Conservation (phyloP, 2,329 filamentous ascomycete species). For the Aspergillus fumigatus region DNA sequence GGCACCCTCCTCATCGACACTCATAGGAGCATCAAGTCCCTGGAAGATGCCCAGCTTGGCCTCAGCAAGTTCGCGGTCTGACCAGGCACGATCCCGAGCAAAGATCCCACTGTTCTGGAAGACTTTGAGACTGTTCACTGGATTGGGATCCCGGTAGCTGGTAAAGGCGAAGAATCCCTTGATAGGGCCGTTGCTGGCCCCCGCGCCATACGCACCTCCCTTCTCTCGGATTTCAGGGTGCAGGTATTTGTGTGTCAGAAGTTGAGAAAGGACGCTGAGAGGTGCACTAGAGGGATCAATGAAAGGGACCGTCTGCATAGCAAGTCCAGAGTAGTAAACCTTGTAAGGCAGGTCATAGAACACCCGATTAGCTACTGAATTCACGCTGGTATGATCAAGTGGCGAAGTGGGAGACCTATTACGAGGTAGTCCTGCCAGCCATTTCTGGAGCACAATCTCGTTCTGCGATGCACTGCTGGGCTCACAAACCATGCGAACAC, state of each 20-base stretch:
- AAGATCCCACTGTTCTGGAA: conserved; percentile 79
- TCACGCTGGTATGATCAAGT: conserved; percentile 22
- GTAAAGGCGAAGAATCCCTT: conserved; percentile 91
- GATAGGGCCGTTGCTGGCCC: conserved; percentile 74
- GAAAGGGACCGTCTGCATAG: conserved; percentile 80
- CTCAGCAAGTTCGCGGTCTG: conserved; percentile 81
- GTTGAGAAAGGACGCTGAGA: conserved; percentile 81
- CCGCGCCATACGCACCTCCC: conserved; percentile 91
- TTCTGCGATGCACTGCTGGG: conserved; percentile 67
- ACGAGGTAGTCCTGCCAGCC: conserved; percentile 60
- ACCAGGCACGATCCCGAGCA: conserved; percentile 78
- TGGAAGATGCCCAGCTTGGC: conserved; percentile 96
- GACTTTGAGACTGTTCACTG: conserved; percentile 77
- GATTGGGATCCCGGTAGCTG: conserved; percentile 94
- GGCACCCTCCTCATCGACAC: conserved; percentile 85
- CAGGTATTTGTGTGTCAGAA: conserved; percentile 92
- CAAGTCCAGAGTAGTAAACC: conserved; percentile 87
- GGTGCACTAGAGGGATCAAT: conserved; percentile 69
- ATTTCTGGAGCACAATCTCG: conserved; percentile 63
- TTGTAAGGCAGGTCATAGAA: conserved; percentile 96
- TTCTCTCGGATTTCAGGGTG: conserved; percentile 98
- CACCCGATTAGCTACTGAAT: conserved; percentile 55
- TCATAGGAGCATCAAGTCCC: conserved; percentile 78
- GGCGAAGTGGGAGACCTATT: conserved; percentile 34
- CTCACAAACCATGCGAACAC: conserved; percentile 82